Evolutionary conservation across 345 rosid genomes (phyloP).

Genomic region (Eucalyptus fibrosa): DNA sequence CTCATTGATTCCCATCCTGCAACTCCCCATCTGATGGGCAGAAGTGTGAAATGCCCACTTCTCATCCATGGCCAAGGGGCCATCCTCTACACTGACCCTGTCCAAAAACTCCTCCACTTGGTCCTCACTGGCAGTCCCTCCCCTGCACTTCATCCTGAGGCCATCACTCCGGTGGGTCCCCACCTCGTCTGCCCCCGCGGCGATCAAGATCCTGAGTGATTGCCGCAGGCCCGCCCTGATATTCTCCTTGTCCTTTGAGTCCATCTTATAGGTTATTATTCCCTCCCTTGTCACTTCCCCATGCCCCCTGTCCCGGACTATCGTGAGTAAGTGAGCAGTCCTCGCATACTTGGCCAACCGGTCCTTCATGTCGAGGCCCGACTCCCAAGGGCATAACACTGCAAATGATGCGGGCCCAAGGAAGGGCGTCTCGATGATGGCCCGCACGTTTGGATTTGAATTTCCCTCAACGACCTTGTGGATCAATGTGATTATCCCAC

Average conservation of each 20-base stretch:
- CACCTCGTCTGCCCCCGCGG: constrained; percentile 65
- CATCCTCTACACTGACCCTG: constrained; percentile 15
- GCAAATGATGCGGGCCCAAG: constrained; percentile 36
- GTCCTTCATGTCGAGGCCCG: constrained; percentile 39
- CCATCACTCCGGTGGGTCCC: constrained; percentile 59
- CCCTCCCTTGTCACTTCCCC: constrained; percentile 38
- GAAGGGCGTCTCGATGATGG: constrained; percentile 48
- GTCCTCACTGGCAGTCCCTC: constrained; percentile 2
- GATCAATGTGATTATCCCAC: constrained; percentile 51
- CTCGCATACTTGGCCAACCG: constrained; percentile 43
- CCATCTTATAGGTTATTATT: constrained; percentile 9
- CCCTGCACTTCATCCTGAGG: constrained; percentile 36
- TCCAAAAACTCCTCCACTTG: constrained; percentile 38
- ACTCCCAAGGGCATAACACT: constrained; percentile 41
- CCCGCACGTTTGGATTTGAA: background rate
- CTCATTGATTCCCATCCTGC: constrained; percentile 40
- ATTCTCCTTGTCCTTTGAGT: constrained; percentile 23
- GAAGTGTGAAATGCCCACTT: constrained; percentile 27
- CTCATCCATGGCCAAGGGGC: constrained; percentile 12
- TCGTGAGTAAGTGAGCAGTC: constrained; percentile 32
- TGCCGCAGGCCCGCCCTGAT: constrained; percentile 24
- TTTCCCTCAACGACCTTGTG: constrained; percentile 10
- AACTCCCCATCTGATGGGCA: constrained; percentile 72
- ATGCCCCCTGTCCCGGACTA: constrained; percentile 29
- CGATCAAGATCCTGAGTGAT: constrained; percentile 41